Conservation (phyloP, 2,329 filamentous ascomycete genomes). For the Ophioceras dolichostomum region DNA sequence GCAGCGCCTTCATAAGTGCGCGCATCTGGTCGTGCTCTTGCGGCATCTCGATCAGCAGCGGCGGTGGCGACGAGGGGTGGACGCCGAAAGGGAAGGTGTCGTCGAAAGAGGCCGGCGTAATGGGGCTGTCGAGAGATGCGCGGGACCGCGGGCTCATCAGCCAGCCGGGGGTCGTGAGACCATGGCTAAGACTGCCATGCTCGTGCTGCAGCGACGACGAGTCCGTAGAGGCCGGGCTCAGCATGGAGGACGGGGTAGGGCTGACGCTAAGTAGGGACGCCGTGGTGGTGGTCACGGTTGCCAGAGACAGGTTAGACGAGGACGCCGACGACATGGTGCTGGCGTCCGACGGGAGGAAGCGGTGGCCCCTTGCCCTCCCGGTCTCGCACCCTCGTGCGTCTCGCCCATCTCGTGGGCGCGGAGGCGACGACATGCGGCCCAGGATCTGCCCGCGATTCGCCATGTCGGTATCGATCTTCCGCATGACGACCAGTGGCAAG, state of each 20-base stretch:
- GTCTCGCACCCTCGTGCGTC: neutral
- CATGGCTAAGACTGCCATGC: too few species aligned
- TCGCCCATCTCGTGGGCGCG: neutral
- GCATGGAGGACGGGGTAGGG: neutral
- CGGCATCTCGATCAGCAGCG: too few species aligned
- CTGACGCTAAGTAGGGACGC: constrained; percentile 3
- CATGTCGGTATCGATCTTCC: neutral
- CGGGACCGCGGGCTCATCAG: neutral
- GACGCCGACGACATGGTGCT: constrained; percentile 2
- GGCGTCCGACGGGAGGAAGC: neutral
- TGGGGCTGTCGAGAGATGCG: constrained; percentile 1
- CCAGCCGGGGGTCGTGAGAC: neutral
- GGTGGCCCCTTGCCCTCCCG: constrained; percentile 1
- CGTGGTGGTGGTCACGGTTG: neutral
- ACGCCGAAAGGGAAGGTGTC: neutral
- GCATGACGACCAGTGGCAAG: neutral
- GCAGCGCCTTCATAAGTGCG: neutral
- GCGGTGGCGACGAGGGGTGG: too few species aligned
- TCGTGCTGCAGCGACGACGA: constrained; percentile 1
- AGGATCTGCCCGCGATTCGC: too few species aligned
- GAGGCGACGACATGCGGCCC: neutral
- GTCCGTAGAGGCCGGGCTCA: constrained; percentile 2
- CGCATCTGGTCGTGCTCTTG: neutral
- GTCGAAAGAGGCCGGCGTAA: neutral
- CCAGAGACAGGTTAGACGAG: neutral